Evolutionary conservation across 176 grass and related monocot species (phyloP), one percentile per base, ranked within the genome.

Genomic region (Bonia amplexicaulis): DNA sequence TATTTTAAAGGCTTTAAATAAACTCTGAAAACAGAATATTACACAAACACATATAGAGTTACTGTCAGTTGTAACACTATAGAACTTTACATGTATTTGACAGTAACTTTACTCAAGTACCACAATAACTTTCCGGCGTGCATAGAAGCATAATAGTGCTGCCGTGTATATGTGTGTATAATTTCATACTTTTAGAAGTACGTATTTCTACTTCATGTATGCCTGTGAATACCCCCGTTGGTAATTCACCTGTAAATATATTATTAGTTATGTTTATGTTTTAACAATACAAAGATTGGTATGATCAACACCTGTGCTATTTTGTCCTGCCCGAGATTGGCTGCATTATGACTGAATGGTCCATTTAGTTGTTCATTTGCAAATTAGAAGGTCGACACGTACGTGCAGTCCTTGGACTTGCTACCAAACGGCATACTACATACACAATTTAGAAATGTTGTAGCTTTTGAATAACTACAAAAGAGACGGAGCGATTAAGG

Each of bases 391-490:
- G 58, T 39, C 48, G 88, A 44, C 84, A 84, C 68, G 80, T 80
- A 79, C 49, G 84, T 79, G 60, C 29, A 8, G 22, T 83, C 79
- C 80, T 87, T 52, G 41, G 84, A 90, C 89, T 37, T 49, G 70
- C 81, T 41, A 91, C 77, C 87, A 69, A 82, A 89, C 72, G 66
- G 42, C 69, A 35, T 13, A 25, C 39, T n/a, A 53, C 3, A 23
- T 26, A 54, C 25, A 76, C 44, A 2, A 41, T 37, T 37, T 37
- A 37, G 4, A 37, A 37, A 5, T 37, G 35, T 5, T 37, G 35
- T 5, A 37, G 2, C 4, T 37, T 37, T 37, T 37, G 4, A 5
- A 4, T 37, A 3, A 37, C 5, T 37, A 3, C 4, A 3, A 37
- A 37, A 37, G 35, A 37, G 35, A 37, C 0, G 5, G 35, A 37